Base-by-base conservation (phyloP, 305 asterid genomes). In the Rubia peregrina region DNA sequence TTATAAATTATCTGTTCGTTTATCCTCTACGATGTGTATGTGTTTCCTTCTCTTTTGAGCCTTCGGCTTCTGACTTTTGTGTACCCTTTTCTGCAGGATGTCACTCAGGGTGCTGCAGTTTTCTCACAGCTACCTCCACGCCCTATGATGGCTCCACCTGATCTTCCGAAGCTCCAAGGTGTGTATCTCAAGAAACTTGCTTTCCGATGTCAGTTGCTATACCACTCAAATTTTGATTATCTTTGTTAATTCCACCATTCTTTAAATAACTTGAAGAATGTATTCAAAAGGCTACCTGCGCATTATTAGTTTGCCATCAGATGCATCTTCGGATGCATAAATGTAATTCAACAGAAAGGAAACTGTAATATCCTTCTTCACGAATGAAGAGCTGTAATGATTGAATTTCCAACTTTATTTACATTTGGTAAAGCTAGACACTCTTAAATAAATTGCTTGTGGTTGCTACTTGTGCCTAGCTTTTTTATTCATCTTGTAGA, bases 131-230 rank as follows among this genome's bases (percentile, higher is more conserved):
- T 80, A 74, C 70, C 88, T 70, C 33, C 89, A 60, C 83, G 83
- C 56, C 88, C 96, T 76, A 41, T 67, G 41, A 68, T 87, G 56
- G 75, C 81, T 72, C 88, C 86, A 59, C 85, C 83, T 77, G 83
- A 84, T 82, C 80, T 79, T 73, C 80, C 89, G 61, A 90, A 90
- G 85, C 86, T 83, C 82, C 97, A 86, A 89, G 96, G 97, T 91
- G 81, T 7, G 59, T 19, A 44, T 30, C 48, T 62, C 40, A 11
- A 49, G 53, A 68, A 19, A 40, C 6, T 19, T 68, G 14, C 11
- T 38, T 42, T 55, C 55, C 14, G 49, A 33, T 60, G 7, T 43
- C 5, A 44, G 6, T n/a, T 60, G 0, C 38, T 61, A 11, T 2
- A 51, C 9, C 22, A 24, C 30, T 44, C 3, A 61, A 60, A 43